A percentile compares a stretch with the other conserved stretches of the same genome.
phyloP scores from a whole-genome alignment of 768 basidiomycete species.

The Boletus patriciae region DNA sequence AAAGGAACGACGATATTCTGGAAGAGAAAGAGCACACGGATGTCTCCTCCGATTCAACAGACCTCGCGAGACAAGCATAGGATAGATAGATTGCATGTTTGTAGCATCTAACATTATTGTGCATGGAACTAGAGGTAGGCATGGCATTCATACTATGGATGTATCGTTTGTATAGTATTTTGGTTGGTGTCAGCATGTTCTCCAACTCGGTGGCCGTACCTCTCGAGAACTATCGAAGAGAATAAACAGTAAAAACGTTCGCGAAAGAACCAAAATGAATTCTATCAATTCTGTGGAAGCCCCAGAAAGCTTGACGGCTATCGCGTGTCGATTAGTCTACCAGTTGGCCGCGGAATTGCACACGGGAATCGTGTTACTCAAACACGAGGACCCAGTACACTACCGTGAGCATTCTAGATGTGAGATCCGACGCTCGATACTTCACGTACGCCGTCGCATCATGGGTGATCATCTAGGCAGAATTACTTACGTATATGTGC shows the following conservation, averaged over 20 bases:
- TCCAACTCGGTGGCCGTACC: neutral
- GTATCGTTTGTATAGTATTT: slow-evolving; percentile 3
- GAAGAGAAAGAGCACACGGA: slow-evolving; percentile 20
- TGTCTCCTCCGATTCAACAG: slow-evolving; percentile 6
- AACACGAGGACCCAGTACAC: slow-evolving; percentile 11
- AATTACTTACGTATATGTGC: slow-evolving; percentile 9
- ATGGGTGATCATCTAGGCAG: neutral
- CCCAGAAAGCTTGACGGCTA: slow-evolving; percentile 15
- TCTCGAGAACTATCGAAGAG: neutral
- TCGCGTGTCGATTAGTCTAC: slow-evolving; percentile 12
- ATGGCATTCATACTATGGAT: neutral
- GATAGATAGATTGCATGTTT: slow-evolving; percentile 1
- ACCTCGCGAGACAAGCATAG: slow-evolving; percentile 19
- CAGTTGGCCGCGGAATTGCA: slow-evolving; percentile 26
- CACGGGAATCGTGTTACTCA: slow-evolving; percentile 9
- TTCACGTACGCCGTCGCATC: neutral
- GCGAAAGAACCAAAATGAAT: neutral
- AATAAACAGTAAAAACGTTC: neutral
- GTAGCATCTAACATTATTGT: slow-evolving; percentile 17
- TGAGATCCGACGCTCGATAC: slow-evolving; percentile 3
- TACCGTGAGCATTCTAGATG: slow-evolving; percentile 11
- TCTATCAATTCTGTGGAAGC: slow-evolving; percentile 10
- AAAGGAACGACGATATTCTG: slow-evolving; percentile 9
- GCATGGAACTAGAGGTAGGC: slow-evolving; percentile 16
- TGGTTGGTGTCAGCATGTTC: slow-evolving; percentile 1